Evolutionary conservation across 2,329 filamentous ascomycete genomes (phyloP), one percentile per base, ranked within the genome.

Genomic region (Xylariaceae sp.): DNA sequence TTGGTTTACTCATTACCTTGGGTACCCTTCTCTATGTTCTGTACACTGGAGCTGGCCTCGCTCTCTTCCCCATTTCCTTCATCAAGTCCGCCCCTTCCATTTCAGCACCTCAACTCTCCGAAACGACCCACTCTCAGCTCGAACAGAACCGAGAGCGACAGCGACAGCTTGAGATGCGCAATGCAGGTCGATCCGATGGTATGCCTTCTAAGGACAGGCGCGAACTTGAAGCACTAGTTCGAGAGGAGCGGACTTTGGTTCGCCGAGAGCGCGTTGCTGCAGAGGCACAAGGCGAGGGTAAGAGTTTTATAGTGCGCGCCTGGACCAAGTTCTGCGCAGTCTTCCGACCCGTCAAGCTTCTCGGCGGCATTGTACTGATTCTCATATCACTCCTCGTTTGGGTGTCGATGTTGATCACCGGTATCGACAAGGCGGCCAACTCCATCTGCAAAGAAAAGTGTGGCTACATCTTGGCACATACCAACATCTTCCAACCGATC

Each of bases 381-480:
- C 60, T 90, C 1, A 68, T 96, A 18, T 80, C 89, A 0, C 71
- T 96, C 13, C 60, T 96, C 40, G 80, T 95, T 60, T 96, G 90
- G 81, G 81, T 87, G 9, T 96, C 90, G 12, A 97, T 99, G 90
- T 81, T 97, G 61, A 88, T 97, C 67, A 97, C 93, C 0, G 88
- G 86, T 60, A 91, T 97, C 65, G 94, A 99, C 80, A 97, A 97
- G 75, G 90, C 91, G 34, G 92, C 88, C 70, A 97, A 97, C 75
- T 97, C 92, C 3, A 76, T 95, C 57, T 99, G 94, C 81, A 93
- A 94, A 69, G 77, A 85, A 53, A 86, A 84, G 62, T 99, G 94
- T 68, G 94, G 94, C 56, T 99, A 97, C 72, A 89, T 97, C 45
- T 80, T 99, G 5, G 90, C 86, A 41, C 80, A 78, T 66, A 88